Percentiles rank a stretch among this genome's conserved stretches.
These are phyloP conservation scores for Medicago lupulina DNA, from an alignment of 306 rosid species.

Conservation along the genomic window DNA sequence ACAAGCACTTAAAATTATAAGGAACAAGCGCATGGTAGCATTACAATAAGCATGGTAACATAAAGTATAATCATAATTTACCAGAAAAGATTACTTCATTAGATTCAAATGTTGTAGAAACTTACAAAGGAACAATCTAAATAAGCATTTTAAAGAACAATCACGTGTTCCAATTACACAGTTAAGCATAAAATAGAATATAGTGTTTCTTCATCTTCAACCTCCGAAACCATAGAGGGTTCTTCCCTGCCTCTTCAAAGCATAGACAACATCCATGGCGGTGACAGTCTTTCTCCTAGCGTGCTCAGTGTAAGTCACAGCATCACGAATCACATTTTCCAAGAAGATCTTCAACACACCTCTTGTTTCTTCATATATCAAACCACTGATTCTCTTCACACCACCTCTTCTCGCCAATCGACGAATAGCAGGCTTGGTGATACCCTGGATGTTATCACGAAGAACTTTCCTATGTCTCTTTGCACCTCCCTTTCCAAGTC, in stretches of 20 bases:
- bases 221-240: slow-evolving; percentile 38
- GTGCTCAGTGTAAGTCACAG: slow-evolving; percentile 30
- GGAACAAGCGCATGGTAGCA: no score
- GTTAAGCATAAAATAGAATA: neutral
- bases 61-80: no score
- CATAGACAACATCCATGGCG: slow-evolving; percentile 37
- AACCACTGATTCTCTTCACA: slow-evolving; percentile 42
- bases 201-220: neutral
- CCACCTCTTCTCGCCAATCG: slow-evolving; percentile 49
- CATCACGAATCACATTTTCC: slow-evolving; percentile 44
- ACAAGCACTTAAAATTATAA: no score
- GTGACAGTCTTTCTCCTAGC: slow-evolving; percentile 40
- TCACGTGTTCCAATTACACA: neutral
- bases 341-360: slow-evolving; percentile 42
- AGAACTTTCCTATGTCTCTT: slow-evolving; percentile 49
- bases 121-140: neutral
- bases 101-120: neutral
- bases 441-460: slow-evolving; percentile 45
- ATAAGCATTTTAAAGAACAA: neutral
- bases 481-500: slow-evolving; percentile 43
- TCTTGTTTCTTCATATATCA: slow-evolving; percentile 45
- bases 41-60: no score
- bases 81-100: neutral
- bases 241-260: slow-evolving; percentile 36
- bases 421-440: slow-evolving; percentile 47